Percentiles rank a stretch among this genome's conserved stretches.
phyloP scores from a whole-genome alignment of 2,329 filamentous ascomycete species.

The Rhynchosporium secalis region DNA sequence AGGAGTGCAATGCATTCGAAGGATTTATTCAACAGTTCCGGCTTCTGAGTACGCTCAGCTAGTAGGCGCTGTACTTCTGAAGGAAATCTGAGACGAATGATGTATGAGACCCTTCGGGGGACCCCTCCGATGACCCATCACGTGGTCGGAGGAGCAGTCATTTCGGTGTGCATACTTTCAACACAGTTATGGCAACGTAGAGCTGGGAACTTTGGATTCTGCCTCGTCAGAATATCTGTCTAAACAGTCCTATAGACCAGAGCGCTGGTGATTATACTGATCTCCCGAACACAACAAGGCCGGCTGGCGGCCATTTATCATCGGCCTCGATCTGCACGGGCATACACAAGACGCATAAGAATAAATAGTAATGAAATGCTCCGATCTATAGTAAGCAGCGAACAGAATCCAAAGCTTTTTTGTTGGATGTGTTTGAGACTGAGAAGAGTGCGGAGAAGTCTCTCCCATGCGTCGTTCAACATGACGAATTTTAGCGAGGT shows the following conservation, averaged over 20 bases:
- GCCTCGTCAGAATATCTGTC: background rate
- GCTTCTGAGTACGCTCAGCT: background rate
- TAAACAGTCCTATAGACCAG: background rate
- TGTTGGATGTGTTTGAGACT: too few species aligned
- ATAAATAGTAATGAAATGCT: too few species aligned
- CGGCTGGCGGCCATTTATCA: too few species aligned
- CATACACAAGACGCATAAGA: background rate
- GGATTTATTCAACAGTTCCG: background rate
- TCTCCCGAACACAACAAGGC: background rate
- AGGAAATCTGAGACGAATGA: constrained; percentile 3
- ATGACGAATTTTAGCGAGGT: too few species aligned
- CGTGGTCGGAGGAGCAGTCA: background rate
- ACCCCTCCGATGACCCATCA: background rate
- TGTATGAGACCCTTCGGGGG: constrained; percentile 1
- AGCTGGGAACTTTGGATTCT: background rate
- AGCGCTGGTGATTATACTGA: background rate
- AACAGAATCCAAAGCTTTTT: too few species aligned
- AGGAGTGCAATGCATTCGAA: background rate
- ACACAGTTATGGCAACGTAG: background rate
- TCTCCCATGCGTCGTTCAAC: too few species aligned
- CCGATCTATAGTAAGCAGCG: too few species aligned
- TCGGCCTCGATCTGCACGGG: background rate
- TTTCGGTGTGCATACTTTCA: background rate
- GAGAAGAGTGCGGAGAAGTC: too few species aligned
- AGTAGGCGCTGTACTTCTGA: background rate